Evolutionary conservation across 202 grass and related monocot species (phyloP), one percentile per base, ranked within the genome.

Genomic region (Brachypodium distachyon): DNA sequence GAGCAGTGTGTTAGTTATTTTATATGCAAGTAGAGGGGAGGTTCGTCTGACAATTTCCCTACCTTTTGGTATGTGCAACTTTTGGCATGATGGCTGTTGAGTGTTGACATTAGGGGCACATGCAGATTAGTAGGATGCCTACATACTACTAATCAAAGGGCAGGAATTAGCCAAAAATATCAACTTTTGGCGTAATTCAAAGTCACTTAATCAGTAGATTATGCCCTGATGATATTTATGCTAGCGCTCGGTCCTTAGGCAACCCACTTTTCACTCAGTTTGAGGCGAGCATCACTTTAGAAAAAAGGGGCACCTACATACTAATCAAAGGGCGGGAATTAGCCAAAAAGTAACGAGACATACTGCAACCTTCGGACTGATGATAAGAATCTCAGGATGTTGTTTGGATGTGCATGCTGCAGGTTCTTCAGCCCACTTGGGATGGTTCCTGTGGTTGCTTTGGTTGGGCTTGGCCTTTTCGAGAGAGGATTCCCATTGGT

Each of bases 401-500:
- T 53, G 40, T 48, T 69, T 58, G 81, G 34, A 67, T 79, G 10
- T 88, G 49, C 83, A 81, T 50, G 61, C 83, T 98, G 72, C 96
- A 98, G 95, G 71, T 98, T 98, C 82, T 98, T 98, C 63, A 98
- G 95, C 77, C 95, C 91, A 36, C 81, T 98, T 73, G 95, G 89
- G 61, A 98, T 98, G 91, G 91, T 98, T 90, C 84, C 95, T 0
- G 95, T 98, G 68, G 85, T 98, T 46, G 74, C 91, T 18, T 71
- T 98, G 77, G 89, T 98, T 56, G 96, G 96, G 29, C 91, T 95
- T 81, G 96, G 96, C 79, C 89, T 98, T 81, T 98, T 98, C 47
- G 89, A 89, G 82, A 92, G 96, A 98, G 96, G 96, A 88, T 98
- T 98, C 83, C 91, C 96, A 36, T 73, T 98, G 91, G 96, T 98